Evolutionary conservation across 345 rosid genomes (phyloP), one percentile per base, ranked within the genome.

Genomic region (Rhodamnia rubescens): DNA sequence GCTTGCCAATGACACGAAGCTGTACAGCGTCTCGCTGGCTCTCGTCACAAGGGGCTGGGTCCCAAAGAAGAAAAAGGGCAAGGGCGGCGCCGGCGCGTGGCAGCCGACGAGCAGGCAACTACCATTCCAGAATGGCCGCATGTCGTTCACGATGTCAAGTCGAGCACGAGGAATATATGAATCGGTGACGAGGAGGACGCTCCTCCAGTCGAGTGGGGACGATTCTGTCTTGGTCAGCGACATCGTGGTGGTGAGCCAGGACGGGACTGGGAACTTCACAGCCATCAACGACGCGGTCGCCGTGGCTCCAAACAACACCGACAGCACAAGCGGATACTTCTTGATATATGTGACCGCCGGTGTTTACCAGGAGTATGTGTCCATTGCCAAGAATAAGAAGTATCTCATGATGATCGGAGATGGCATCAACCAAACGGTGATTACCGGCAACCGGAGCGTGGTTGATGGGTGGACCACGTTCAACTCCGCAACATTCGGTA

Each of bases 391-490:
- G 90, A 96, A 88, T 81, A 97, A 96, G 90, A 88, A 81, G 42
- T 94, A 92, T 75, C 89, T 97, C 53, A 95, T 96, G 97, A 96
- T 97, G 89, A 88, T 96, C 6, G 99, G 99, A 14, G 99, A 93
- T 8, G 99, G 98, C 24, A 96, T 97, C 83, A 93, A 94, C 86
- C 93, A 88, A 75, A 97, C 99, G 6, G 84, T 97, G 26, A 91
- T 97, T 61, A 95, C 98, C 11, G 98, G 99, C 59, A 95, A 95
- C 85, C 94, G 96, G 16, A 97, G 91, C 86, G 94, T 93, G 12
- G 96, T 85, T 26, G 98, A 95, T 53, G 95, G 95, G 18, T 96
- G 98, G 99, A 95, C 95, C 53, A 97, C 98, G 29, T 96, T 96
- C 88, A 93, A 94, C 84, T 97, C 99, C 51, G 98, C 98, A 18